Evolutionary conservation across 2,329 filamentous ascomycete species (phyloP), one percentile per base, ranked within the genome.

Genomic region (Tolypocladium inflatum): DNA sequence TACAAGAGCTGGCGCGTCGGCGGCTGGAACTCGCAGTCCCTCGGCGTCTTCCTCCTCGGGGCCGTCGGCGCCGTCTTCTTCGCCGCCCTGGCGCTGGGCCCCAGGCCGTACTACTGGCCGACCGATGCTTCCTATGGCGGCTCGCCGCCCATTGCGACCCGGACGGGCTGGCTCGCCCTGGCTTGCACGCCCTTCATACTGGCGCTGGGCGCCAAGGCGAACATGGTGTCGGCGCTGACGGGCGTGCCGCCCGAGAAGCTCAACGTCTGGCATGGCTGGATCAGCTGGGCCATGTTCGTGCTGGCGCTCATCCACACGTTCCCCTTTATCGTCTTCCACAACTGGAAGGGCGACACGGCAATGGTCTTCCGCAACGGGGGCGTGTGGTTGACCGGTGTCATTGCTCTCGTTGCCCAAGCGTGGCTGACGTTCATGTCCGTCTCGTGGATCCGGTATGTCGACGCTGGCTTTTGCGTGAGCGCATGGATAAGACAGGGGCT

Each of bases 281-380:
- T 77, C 4, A 74, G 75, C 51, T 82, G 80, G 67, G 80, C 78
- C 38, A 81, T 84, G 72, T 82, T 84, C 58, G 70, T 79, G 21
- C 71, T 84, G 1, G 80, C 80, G 0, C 68, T 85, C 4, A 62
- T 85, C 7, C 82, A 86, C 63, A 84, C 81, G 0, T 84, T 85
- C 55, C 82, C 82, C 0, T 85, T 83, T 63, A 78, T 85, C 58
- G 70, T 85, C 1, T 80, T 75, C 61, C 73, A 82, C 61, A 72
- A 78, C 26, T 66, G 70, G 59, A 74, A 73, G 45, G 77, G 78
- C 4, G 75, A 80, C 50, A 79, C 84, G 73, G 70, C 73, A 10
- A 65, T 63, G 41, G 63, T 76, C 58, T 83, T 76, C 69, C 71
- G 74, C 37, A 74, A 71, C 0, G 73, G 70, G 33, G 65, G 80